Percentiles rank a stretch among this genome's conserved stretches.
These are phyloP conservation scores for Bruguiera gymnorhiza DNA, from an alignment of 345 rosid genomes.

Conservation along the genomic window DNA sequence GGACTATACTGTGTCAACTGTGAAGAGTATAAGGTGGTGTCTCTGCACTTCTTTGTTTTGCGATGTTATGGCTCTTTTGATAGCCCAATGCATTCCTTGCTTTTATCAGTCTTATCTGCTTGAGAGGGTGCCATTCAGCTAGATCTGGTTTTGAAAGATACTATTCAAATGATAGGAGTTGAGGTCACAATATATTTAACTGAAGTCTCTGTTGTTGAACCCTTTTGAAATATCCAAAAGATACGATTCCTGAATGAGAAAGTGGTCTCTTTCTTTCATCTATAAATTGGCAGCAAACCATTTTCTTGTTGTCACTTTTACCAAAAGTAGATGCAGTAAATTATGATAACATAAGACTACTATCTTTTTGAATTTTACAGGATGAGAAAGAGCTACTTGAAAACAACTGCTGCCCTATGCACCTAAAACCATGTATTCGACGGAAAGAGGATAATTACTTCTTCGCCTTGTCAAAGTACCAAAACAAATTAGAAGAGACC, in stretches of 20 bases:
- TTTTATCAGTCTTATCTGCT: not conserved
- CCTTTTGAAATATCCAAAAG: not conserved
- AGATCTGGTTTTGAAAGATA: too few species aligned
- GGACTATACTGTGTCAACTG: slow-evolving; percentile 93
- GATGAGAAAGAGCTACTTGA: slow-evolving; percentile 90
- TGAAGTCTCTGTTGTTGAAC: not conserved
- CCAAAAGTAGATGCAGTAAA: not conserved
- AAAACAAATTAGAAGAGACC: slow-evolving; percentile 66
- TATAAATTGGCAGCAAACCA: not conserved
- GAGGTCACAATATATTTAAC: not conserved
- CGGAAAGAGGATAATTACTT: slow-evolving; percentile 92
- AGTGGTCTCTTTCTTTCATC: not conserved
- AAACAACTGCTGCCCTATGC: slow-evolving; percentile 72
- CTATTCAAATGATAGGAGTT: not conserved
- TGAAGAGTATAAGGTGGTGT: slow-evolving; percentile 85
- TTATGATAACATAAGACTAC: not conserved
- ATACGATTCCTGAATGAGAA: not conserved
- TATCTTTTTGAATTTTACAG: slow-evolving; percentile 38
- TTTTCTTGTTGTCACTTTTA: not conserved
- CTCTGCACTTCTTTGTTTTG: slow-evolving; percentile 7
- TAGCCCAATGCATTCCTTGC: not conserved
- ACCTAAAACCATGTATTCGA: slow-evolving; percentile 69
- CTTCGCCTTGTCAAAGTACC: slow-evolving; percentile 88
- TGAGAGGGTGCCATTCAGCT: not conserved
- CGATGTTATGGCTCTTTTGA: not conserved